Conservation (phyloP, 805 yeast genomes). For the Wickerhamomyces xylosicus region DNA sequence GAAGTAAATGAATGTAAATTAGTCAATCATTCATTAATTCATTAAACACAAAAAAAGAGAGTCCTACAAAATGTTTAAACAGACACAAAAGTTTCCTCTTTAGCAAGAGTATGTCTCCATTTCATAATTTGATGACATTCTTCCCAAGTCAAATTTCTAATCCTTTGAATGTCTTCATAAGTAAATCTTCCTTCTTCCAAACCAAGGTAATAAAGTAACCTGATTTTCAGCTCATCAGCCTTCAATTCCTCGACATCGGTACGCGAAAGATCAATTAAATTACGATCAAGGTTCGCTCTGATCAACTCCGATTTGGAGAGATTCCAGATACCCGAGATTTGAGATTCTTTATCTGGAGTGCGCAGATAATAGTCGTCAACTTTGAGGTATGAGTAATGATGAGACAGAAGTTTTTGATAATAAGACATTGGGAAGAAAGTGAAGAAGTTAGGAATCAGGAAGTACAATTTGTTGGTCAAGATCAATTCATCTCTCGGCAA, state of each 20-base stretch:
- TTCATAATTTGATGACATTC: not conserved
- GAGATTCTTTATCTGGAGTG: slow-evolving; percentile 20
- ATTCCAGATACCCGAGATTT: slow-evolving; percentile 27
- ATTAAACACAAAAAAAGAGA: too few species aligned
- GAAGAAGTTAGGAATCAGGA: slow-evolving; percentile 22
- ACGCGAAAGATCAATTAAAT: slow-evolving; percentile 30
- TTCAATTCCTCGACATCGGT: slow-evolving; percentile 25
- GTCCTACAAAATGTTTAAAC: too few species aligned
- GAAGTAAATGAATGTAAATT: too few species aligned
- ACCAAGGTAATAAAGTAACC: slow-evolving; percentile 29
- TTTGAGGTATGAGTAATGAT: slow-evolving; percentile 31
- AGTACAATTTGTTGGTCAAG: not conserved
- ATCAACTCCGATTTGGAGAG: slow-evolving; percentile 41
- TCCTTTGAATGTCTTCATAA: not conserved
- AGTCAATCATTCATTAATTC: too few species aligned
- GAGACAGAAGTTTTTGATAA: slow-evolving; percentile 26
- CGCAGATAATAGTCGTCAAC: slow-evolving; percentile 40
- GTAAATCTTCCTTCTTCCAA: slow-evolving; percentile 12
- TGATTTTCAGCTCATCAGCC: slow-evolving; percentile 24
- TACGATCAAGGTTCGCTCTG: slow-evolving; percentile 45
- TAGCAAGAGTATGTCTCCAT: not conserved
- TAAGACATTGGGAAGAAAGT: slow-evolving; percentile 27
- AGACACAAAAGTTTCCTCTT: too few species aligned
- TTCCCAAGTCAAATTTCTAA: not conserved
- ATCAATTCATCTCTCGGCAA: slow-evolving; percentile 25